phyloP scores from a whole-genome alignment of 768 basidiomycete species.

The Stropharia rugosoannulata region DNA sequence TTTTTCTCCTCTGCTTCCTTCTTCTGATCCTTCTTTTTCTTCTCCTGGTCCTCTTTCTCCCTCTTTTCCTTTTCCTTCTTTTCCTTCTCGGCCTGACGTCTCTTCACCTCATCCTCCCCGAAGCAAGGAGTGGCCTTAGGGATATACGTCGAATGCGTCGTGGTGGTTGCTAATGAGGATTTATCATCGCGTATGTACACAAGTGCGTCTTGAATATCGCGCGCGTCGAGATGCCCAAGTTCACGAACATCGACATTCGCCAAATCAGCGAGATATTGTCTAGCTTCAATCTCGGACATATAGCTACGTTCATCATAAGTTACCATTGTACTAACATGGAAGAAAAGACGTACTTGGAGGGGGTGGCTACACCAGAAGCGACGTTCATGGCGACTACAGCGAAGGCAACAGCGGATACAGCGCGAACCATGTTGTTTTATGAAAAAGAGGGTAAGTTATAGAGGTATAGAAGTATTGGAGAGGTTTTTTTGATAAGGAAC shows the following conservation, averaged over 20 bases:
- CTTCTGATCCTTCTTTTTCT: conserved; percentile 13
- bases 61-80: conserved; percentile 8
- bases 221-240: conserved; percentile 20
- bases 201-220: conserved; percentile 23
- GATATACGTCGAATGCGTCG: conserved; percentile 12
- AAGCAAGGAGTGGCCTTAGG: conserved; percentile 22
- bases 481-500: conserved; percentile 17
- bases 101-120: conserved; percentile 14
- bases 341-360: conserved; percentile 22
- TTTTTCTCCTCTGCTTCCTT: conserved; percentile 15
- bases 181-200: conserved; percentile 15
- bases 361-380: conserved; percentile 25
- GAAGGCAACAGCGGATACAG: conserved; percentile 29
- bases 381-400: conserved; percentile 29
- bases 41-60: conserved; percentile 11
- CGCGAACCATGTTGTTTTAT: conserved; percentile 28
- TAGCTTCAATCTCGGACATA: conserved; percentile 21
- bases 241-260: conserved; percentile 22
- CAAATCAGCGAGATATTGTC: conserved; percentile 19
- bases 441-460: conserved; percentile 4
- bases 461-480: background rate
- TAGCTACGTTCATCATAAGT: conserved; percentile 18
- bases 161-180: background rate
- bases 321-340: background rate
- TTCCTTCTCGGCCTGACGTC: conserved; percentile 9